These are phyloP conservation scores for Niebla homalea DNA, from an alignment of 495 filamentous ascomycete genomes.

Conservation along the genomic window DNA sequence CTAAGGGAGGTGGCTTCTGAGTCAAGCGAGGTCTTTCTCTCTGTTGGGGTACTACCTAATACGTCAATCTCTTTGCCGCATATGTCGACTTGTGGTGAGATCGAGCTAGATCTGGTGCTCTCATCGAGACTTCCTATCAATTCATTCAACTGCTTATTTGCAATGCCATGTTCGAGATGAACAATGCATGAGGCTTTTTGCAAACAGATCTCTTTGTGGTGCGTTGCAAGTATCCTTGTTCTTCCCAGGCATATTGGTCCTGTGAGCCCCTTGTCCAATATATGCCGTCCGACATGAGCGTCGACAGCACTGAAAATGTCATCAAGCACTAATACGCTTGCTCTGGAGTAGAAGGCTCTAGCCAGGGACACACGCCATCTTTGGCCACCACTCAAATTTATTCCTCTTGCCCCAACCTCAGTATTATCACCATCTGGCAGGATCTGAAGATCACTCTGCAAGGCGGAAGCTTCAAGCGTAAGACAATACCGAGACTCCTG, in stretches of 20 bases:
- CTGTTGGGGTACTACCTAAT: too few relatives aligned
- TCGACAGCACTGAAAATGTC: conserved; percentile 42
- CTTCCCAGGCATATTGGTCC: conserved; percentile 1
- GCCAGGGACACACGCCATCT: conserved; percentile 62
- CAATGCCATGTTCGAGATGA: too few relatives aligned
- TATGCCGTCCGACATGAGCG: conserved; percentile 28
- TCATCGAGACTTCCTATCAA: too few relatives aligned
- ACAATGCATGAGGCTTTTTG: too few relatives aligned
- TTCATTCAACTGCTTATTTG: too few relatives aligned
- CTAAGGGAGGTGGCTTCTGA: too few relatives aligned
- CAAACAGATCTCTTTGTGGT: too few relatives aligned
- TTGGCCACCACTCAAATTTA: conserved; percentile 73
- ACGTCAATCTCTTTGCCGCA: too few relatives aligned
- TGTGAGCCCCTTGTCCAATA: conserved; percentile 12
- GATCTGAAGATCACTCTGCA: conserved; percentile 57
- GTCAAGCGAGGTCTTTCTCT: too few relatives aligned
- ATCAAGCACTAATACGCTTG: conserved; percentile 37
- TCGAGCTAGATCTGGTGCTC: too few relatives aligned
- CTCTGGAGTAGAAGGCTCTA: conserved; percentile 40
- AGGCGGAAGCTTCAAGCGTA: conserved; percentile 52
- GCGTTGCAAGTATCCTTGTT: conserved; percentile 22
- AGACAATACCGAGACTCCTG: conserved; percentile 47
- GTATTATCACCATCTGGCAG: conserved; percentile 56
- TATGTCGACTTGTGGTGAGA: too few relatives aligned
- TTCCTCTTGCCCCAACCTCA: conserved; percentile 67